Percentiles rank a stretch among this genome's conserved stretches.
These are phyloP conservation scores for Wickerhamomyces ciferrii DNA, from an alignment of 805 yeast species.

Conservation along the genomic window DNA sequence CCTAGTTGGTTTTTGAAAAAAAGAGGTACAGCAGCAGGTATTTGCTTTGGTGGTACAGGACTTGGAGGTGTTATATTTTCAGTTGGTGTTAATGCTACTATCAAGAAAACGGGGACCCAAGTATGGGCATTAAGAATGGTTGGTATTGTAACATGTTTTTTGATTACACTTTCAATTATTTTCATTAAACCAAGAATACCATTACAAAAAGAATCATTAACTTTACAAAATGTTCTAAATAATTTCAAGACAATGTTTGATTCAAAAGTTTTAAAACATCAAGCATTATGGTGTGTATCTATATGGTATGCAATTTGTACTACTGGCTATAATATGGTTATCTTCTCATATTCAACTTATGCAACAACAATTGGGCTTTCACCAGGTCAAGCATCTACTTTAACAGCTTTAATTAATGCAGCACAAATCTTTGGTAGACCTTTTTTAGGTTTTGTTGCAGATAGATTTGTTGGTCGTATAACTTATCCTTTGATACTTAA, in stretches of 20 bases:
- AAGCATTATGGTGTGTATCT: conserved; percentile 26
- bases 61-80: conserved; percentile 44
- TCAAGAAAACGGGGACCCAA: conserved; percentile 35
- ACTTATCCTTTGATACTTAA: no score
- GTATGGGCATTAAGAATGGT: conserved; percentile 45
- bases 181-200: conserved; percentile 37
- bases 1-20: conserved; percentile 70
- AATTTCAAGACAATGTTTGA: conserved; percentile 30
- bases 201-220: conserved; percentile 20
- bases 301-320: conserved; percentile 32
- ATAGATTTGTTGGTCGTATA: conserved; percentile 36
- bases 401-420: conserved; percentile 42
- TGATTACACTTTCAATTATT: conserved; percentile 32
- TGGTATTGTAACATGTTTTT: conserved; percentile 30
- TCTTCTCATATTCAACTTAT: conserved; percentile 41
- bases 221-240: conserved; percentile 1
- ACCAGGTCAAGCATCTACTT: conserved; percentile 35
- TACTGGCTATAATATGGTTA: conserved; percentile 36
- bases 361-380: conserved; percentile 44
- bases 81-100: conserved; percentile 36
- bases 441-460: conserved; percentile 39
- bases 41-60: conserved; percentile 46
- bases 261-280: conserved; percentile 20
- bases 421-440: conserved; percentile 47
- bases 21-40: conserved; percentile 50